Evolutionary conservation across 2,329 filamentous ascomycete species (phyloP), one percentile per base, ranked within the genome.

Genomic region (Exophiala dermatitidis): DNA sequence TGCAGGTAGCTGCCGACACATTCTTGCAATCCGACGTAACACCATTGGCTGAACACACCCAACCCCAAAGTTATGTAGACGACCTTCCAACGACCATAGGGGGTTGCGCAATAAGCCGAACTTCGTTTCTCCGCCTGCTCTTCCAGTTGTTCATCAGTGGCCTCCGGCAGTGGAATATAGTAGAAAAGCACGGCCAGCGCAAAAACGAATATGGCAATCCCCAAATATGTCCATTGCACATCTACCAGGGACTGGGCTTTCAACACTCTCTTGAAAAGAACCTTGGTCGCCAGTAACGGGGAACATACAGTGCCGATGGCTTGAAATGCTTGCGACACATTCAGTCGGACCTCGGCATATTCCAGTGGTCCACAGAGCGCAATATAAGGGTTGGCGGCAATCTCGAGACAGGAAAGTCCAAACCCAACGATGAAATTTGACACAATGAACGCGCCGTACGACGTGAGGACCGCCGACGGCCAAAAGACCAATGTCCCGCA

Each of bases 191-290:
- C 70, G 1, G 81, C 81, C 8, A 84, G 70, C 2, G 77, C 66
- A 44, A 82, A 72, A 30, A 78, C 81, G 60, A 83, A 82, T 8
- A 84, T 71, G 1, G 79, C 74, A 52, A 84, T 83, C 5, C 79
- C 81, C 2, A 84, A 74, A 56, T 84, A 84, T 0, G 80, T 76
- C 80, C 81, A 84, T 63, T 84, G 81, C 1, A 82, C 79, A 50
- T 81, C 74, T 52, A 83, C 77, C 29, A 84, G 65, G 6, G 73
- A 76, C 0, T 74, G 70, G 0, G 77, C 76, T 52, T 77, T 69
- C 3, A 65, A 65, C 1, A 73, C 69, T n/a, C 67, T 65, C 34
- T 71, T 73, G 67, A 83, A 82, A 30, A 84, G 72, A 0, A 80
- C 80, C 50, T 77, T 77, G 53, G 77, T 72, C 2, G 81, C 81